Conservation (phyloP, 495 filamentous ascomycete species). For the Tuber melanosporum region DNA sequence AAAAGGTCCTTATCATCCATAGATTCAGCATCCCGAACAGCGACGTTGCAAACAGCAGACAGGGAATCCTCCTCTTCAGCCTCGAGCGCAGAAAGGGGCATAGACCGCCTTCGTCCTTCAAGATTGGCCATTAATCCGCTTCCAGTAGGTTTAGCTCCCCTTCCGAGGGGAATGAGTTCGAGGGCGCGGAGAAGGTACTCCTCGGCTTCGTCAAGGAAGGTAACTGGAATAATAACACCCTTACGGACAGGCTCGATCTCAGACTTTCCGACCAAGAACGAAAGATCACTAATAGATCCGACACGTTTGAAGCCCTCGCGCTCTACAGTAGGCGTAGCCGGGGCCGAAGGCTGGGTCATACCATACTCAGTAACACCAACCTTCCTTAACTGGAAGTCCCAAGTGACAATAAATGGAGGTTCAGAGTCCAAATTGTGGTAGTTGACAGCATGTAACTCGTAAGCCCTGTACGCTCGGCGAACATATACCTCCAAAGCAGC, state of each 20-base stretch:
- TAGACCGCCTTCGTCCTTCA: conserved; percentile 61
- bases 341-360: conserved; percentile 72
- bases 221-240: conserved; percentile 88
- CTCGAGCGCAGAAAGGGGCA: conserved; percentile 44
- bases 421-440: conserved; percentile 74
- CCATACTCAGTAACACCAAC: conserved; percentile 85
- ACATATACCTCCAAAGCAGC: conserved; percentile 94
- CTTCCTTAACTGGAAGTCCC: conserved; percentile 93
- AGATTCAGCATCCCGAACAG: conserved; percentile 81
- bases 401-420: conserved; percentile 73
- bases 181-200: conserved; percentile 74
- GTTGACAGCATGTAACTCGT: conserved; percentile 76
- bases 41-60: conserved; percentile 84
- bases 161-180: conserved; percentile 62
- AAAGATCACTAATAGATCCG: conserved; percentile 93
- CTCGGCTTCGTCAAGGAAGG: conserved; percentile 87
- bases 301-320: conserved; percentile 66
- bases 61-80: conserved; percentile 63
- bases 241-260: conserved; percentile 73
- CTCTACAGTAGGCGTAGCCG: conserved; percentile 68
- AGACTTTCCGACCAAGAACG: conserved; percentile 64
- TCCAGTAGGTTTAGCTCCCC: conserved; percentile 20
- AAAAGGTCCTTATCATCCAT: conserved; percentile 77
- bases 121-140: conserved; percentile 64
- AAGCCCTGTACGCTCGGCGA: conserved; percentile 93